Conservation (phyloP, 208 protist genomes). For the Acanthamoeba sp. region DNA sequence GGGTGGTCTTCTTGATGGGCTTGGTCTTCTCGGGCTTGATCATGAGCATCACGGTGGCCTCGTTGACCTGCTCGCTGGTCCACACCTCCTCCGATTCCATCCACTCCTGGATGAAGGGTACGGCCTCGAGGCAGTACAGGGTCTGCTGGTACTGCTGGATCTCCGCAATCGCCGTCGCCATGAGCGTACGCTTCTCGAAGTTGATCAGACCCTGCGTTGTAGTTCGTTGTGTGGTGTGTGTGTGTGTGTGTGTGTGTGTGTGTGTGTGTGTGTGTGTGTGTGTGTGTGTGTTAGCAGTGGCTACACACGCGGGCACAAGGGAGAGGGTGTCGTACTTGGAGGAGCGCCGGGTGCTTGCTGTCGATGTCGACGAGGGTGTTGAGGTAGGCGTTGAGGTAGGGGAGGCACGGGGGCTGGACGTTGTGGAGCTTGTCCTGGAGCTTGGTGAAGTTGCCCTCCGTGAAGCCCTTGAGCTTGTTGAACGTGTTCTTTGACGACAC, state of each 20-base stretch:
- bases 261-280: no score
- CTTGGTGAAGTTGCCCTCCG: slow-evolving; percentile 67
- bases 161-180: slow-evolving; percentile 38
- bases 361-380: slow-evolving; percentile 90
- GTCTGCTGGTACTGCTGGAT: slow-evolving; percentile 76
- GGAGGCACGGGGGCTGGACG: slow-evolving; percentile 69
- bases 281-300: no score
- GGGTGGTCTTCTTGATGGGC: slow-evolving; percentile 9
- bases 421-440: background rate
- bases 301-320: background rate
- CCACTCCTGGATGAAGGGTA: slow-evolving; percentile 28
- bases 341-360: slow-evolving; percentile 77
- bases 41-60: background rate
- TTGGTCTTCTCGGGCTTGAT: slow-evolving; percentile 46
- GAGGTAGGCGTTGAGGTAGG: slow-evolving; percentile 83
- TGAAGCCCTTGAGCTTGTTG: slow-evolving; percentile 5
- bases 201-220: slow-evolving; percentile 55
- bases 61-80: background rate
- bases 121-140: slow-evolving; percentile 62
- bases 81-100: slow-evolving; percentile 42
- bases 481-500: slow-evolving; percentile 46
- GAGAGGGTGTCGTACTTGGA: background rate
- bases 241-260: no score
- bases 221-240: no score
- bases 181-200: slow-evolving; percentile 34